These are phyloP conservation scores for Brassica hybrid DNA, from an alignment of 441 rosid genomes.

Conservation along the genomic window DNA sequence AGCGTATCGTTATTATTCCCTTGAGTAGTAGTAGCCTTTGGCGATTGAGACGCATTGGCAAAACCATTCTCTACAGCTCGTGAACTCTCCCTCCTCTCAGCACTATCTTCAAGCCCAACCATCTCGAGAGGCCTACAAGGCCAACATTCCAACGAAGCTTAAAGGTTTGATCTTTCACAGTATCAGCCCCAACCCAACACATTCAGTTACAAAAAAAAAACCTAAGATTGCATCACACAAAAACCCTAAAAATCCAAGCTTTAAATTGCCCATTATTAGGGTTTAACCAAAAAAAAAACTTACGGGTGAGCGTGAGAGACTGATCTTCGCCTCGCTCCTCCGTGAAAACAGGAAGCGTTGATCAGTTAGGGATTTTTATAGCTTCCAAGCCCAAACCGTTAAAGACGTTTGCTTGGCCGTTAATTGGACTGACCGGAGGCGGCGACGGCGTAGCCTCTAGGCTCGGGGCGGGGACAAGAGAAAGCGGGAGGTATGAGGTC, in stretches of 20 bases:
- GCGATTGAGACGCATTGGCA: too few relatives aligned
- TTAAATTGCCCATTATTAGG: slow-evolving; percentile 28
- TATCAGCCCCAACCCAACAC: slow-evolving; percentile 13
- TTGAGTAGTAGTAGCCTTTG: too few relatives aligned
- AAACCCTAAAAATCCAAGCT: slow-evolving; percentile 11
- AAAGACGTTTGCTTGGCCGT: slow-evolving; percentile 23
- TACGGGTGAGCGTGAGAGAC: too few relatives aligned
- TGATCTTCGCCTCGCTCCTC: too few relatives aligned
- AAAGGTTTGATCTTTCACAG: neutral
- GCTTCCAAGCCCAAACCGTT: too few relatives aligned
- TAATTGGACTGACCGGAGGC: slow-evolving; percentile 10
- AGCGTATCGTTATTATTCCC: too few relatives aligned
- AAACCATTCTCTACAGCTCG: too few relatives aligned
- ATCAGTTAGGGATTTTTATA: too few relatives aligned
- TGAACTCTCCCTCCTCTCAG: too few relatives aligned
- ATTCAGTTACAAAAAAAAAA: slow-evolving; percentile 4
- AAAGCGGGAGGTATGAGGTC: slow-evolving; percentile 37
- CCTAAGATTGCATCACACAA: neutral
- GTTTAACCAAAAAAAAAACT: slow-evolving; percentile 21
- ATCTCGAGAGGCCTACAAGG: neutral
- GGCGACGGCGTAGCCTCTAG: slow-evolving; percentile 21
- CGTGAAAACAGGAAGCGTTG: too few relatives aligned
- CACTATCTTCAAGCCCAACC: too few relatives aligned
- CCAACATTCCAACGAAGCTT: neutral
- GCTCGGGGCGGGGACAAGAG: slow-evolving; percentile 17